Evolutionary conservation across 1,284 basidiomycete genomes (phyloP), one percentile per base, ranked within the genome.

Genomic region (Pholiota adiposa): DNA sequence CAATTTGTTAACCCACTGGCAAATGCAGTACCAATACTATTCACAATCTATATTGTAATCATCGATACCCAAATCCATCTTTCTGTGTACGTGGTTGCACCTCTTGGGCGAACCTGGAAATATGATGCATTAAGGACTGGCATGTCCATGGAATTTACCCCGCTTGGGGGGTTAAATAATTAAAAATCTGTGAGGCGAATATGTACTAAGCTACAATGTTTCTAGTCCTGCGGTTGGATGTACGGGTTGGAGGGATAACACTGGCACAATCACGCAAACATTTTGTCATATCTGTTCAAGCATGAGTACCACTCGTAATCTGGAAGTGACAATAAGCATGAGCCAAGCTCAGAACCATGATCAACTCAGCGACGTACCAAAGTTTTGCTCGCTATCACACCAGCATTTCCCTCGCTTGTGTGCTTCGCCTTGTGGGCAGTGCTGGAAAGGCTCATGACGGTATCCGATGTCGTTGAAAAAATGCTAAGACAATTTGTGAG

Each of bases 221-320:
- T 44, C 23, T 23, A 29, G 23, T 44, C 38, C 19, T 25, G 19
- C 38, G 55, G 31, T n/a, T 46, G 19, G 25, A 11, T 46, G 33
- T 52, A 57, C 29, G 36, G 25, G 34, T 34, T 41, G 12, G 31
- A 12, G 6, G 33, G 36, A 44, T 34, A 23, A 21, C 48, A 21
- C 51, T 56, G 46, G 49, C 51, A 41, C 48, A 46, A 63, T 65
- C 70, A 75, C 59, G 59, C 57, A 74, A 90, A 89, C 70, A 92
- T 61, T 38, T 72, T 75, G 66, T 92, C 89, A 67, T 90, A 92
- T 70, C 81, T 82, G 64, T 84, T 85, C 69, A 90, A 72, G 70
- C 92, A 93, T 33, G 91, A 93, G 75, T 93, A 93, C 86, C 89
- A 86, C 65, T 90, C 86, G 64, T 87, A 87, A 70, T 92, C 90